Base-by-base conservation (phyloP, 225 moss, liverwort and hornwort species). In the Asterella californica region DNA sequence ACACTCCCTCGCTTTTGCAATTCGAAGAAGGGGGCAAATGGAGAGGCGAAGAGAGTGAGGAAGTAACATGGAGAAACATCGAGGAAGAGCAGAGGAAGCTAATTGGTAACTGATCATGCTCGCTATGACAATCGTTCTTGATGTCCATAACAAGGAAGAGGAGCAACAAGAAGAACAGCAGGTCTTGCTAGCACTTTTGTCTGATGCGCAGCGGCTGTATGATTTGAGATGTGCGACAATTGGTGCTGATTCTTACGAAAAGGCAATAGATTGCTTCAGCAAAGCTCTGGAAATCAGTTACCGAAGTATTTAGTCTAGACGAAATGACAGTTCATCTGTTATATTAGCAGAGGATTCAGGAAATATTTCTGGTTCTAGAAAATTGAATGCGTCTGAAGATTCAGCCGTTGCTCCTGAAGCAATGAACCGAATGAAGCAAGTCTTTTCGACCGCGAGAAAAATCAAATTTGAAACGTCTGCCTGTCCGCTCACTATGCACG, bases 261-360 rank as follows among this genome's bases (percentile, higher is more conserved):
- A 92, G 81, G 97, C 97, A 11, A 86, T 90, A 3, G 94, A 97
- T 52, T 91, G 86, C 78, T 83, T 97, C 69, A 94, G 94, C 84
- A 91, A 92, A 81, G 90, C 97, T 15, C 86, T 97, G 65, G 94
- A 97, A 82, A 94, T 97, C 75, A 90, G 91, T 91, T 93, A 80
- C 71, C 68, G 29, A 33, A 75, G 17, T 24, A 3, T 17, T 72
- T 5, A 7, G 22, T 48, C n/a, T 54, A 30, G 4, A 32, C 0
- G 0, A 7, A 32, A 33, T 30, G 15, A 0, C 32, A n/a, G 15
- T 0, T 11, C 8, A 30, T 67, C 34, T 30, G 36, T 36, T 10
- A 17, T 67, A 14, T 18, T 17, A 21, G 15, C 33, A 6, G 10
- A 65, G 18, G 65, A 57, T 65, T 30, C 65, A 18, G 21, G 22